Evolutionary conservation across 2,329 filamentous ascomycete species (phyloP).

Genomic region (Stagonosporopsis chrysanthemi): DNA sequence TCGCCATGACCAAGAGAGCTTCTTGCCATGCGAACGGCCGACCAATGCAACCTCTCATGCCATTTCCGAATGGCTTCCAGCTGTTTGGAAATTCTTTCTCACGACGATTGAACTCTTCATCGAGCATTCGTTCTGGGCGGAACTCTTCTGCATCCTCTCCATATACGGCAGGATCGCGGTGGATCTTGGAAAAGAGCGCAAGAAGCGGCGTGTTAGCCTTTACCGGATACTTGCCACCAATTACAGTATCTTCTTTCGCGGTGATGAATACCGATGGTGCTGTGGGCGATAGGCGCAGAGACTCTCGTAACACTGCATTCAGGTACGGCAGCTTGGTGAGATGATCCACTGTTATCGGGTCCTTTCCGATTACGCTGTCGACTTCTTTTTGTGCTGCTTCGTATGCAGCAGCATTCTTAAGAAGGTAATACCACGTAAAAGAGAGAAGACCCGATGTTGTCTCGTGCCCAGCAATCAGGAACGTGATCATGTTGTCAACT

Average conservation of each 20-base stretch:
- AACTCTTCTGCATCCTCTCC: slow-evolving; percentile 56
- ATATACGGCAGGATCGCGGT: slow-evolving; percentile 53
- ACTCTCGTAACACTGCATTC: slow-evolving; percentile 63
- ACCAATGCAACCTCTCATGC: slow-evolving; percentile 62
- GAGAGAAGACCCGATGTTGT: slow-evolving; percentile 50
- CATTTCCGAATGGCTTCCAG: slow-evolving; percentile 65
- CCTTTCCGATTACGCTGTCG: slow-evolving; percentile 59
- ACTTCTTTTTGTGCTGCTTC: slow-evolving; percentile 62
- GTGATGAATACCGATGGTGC: slow-evolving; percentile 59
- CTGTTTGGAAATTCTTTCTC: slow-evolving; percentile 50
- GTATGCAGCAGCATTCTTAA: slow-evolving; percentile 60
- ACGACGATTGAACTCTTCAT: slow-evolving; percentile 51
- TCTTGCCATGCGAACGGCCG: slow-evolving; percentile 65
- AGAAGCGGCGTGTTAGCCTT: slow-evolving; percentile 44
- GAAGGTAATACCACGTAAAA: slow-evolving; percentile 60
- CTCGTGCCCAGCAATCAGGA: slow-evolving; percentile 61
- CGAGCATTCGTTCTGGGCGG: slow-evolving; percentile 58
- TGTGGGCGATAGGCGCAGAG: slow-evolving; percentile 62
- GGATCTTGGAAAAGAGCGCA: slow-evolving; percentile 45
- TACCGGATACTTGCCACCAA: slow-evolving; percentile 51
- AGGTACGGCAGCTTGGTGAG: slow-evolving; percentile 62
- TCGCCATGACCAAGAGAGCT: slow-evolving; percentile 54
- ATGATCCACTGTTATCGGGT: slow-evolving; percentile 57
- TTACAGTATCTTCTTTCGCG: slow-evolving; percentile 42
- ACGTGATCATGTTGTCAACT: slow-evolving; percentile 72